Evolutionary conservation across 2,329 filamentous ascomycete species (phyloP).

Genomic region (Emericellopsis atlantica): DNA sequence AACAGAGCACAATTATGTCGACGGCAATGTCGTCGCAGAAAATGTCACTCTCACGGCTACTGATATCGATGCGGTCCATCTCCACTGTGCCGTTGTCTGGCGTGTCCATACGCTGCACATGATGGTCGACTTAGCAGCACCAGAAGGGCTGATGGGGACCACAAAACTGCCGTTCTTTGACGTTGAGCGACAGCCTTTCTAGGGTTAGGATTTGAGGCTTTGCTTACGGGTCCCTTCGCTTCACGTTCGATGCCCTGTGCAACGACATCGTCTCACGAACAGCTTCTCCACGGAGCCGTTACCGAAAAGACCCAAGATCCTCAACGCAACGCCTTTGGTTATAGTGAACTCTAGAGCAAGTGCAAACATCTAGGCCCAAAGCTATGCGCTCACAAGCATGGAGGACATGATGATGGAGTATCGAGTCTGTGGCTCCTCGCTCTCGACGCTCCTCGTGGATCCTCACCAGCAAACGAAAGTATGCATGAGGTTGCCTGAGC

Average conservation of each 20-base stretch:
- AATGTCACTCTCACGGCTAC: conserved; percentile 21
- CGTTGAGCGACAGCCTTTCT: conserved; percentile 38
- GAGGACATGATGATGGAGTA: conserved; percentile 65
- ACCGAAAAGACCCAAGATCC: conserved; percentile 39
- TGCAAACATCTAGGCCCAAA: conserved; percentile 64
- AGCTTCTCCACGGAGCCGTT: conserved; percentile 19
- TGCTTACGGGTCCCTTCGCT: conserved; percentile 11
- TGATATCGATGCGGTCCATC: conserved; percentile 33
- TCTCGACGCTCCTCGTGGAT: conserved; percentile 53
- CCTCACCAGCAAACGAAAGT: conserved; percentile 76
- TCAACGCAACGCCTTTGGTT: conserved; percentile 46
- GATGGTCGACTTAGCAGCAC: conserved; percentile 56
- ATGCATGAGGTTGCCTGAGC: conserved; percentile 54
- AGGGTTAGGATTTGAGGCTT: conserved; percentile 46
- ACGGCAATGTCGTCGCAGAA: conserved; percentile 42
- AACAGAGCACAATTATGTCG: conserved; percentile 42
- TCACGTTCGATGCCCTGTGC: conserved; percentile 26
- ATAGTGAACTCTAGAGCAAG: conserved; percentile 64
- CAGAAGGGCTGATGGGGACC: conserved; percentile 56
- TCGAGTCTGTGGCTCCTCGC: conserved; percentile 50
- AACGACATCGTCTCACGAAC: conserved; percentile 3
- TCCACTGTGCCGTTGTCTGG: conserved; percentile 25
- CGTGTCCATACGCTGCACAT: conserved; percentile 36
- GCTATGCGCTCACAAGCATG: conserved; percentile 59
- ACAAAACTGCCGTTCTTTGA: conserved; percentile 46